Percentiles rank a stretch among this genome's conserved stretches.
These are phyloP conservation scores for Achlya hypogyna DNA, from an alignment of 352 stramenopile genomes.

Conservation along the genomic window DNA sequence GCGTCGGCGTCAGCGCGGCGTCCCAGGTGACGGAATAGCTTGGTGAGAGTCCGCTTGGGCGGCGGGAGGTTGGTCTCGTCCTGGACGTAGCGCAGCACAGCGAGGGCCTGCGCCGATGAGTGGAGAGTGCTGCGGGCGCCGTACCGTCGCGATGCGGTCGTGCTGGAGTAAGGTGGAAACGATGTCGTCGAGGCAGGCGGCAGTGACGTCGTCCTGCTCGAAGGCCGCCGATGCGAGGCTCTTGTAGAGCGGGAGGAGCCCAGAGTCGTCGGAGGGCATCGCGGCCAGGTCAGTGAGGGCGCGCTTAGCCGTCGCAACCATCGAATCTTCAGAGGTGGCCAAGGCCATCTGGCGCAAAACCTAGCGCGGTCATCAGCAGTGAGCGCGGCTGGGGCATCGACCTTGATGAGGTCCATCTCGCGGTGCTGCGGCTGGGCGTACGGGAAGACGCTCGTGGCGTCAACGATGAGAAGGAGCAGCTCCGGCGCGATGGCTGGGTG, in stretches of 20 bases:
- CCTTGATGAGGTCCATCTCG: conserved; percentile 21
- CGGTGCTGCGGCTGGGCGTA: conserved; percentile 10
- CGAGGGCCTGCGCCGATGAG: neutral
- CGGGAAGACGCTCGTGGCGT: conserved; percentile 3
- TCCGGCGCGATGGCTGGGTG: neutral
- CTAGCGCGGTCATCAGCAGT: neutral
- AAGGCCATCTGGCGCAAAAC: conserved; percentile 16
- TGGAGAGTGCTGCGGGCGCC: neutral
- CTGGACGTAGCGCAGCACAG: neutral
- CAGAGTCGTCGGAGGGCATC: neutral
- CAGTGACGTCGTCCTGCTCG: neutral
- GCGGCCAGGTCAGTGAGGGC: neutral
- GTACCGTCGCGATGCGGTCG: neutral
- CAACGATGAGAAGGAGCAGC: neutral
- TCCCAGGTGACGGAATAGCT: neutral
- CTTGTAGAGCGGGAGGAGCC: neutral
- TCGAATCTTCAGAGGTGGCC: conserved; percentile 1
- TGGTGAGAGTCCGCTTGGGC: neutral
- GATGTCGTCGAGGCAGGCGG: neutral
- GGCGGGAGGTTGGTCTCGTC: neutral
- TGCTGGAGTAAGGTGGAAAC: neutral
- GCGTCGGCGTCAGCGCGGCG: neutral
- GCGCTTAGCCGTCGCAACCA: neutral
- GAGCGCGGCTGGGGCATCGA: neutral
- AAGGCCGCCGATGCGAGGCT: neutral